Conservation (phyloP, 2,329 filamentous ascomycete species). For the Sclerotinia borealis region DNA sequence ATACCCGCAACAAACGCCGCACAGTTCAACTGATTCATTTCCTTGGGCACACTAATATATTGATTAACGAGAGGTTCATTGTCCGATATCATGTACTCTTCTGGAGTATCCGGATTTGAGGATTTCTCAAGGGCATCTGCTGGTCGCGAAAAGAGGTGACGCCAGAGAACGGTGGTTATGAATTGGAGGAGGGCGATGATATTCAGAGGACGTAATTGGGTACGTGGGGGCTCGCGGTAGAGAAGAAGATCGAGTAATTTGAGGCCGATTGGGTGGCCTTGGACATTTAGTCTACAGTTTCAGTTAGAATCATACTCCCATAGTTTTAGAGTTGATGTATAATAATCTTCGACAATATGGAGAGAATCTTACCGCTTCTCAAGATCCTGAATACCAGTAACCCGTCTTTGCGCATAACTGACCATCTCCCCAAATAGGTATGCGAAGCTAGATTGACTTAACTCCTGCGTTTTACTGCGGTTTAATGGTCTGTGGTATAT, state of each 20-base stretch:
- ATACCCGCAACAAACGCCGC: conserved; percentile 93
- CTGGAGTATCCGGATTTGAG: conserved; percentile 70
- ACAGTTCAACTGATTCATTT: conserved; percentile 96
- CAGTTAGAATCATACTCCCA: background rate
- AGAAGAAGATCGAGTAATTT: conserved; percentile 93
- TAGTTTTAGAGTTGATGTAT: background rate
- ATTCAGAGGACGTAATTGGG: conserved; percentile 72
- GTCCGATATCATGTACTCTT: conserved; percentile 99
- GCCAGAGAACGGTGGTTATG: conserved; percentile 88
- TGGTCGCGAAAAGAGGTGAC: conserved; percentile 82
- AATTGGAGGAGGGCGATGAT: conserved; percentile 91
- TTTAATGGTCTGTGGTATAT: conserved; percentile 97
- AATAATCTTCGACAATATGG: background rate
- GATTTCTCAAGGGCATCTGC: conserved; percentile 92
- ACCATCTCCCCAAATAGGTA: conserved; percentile 98
- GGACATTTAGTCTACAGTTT: conserved; percentile 67
- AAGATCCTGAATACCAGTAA: conserved; percentile 88
- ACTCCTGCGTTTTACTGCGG: conserved; percentile 78
- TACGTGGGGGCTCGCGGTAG: conserved; percentile 67
- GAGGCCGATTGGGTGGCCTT: conserved; percentile 90
- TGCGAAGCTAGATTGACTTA: conserved; percentile 89
- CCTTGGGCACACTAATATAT: conserved; percentile 86
- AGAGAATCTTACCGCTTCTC: conserved; percentile 65
- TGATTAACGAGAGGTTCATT: conserved; percentile 95
- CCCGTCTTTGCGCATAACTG: conserved; percentile 81